These are phyloP conservation scores for Crithidia expoeki DNA, from an alignment of 208 protist genomes.

Conservation along the genomic window DNA sequence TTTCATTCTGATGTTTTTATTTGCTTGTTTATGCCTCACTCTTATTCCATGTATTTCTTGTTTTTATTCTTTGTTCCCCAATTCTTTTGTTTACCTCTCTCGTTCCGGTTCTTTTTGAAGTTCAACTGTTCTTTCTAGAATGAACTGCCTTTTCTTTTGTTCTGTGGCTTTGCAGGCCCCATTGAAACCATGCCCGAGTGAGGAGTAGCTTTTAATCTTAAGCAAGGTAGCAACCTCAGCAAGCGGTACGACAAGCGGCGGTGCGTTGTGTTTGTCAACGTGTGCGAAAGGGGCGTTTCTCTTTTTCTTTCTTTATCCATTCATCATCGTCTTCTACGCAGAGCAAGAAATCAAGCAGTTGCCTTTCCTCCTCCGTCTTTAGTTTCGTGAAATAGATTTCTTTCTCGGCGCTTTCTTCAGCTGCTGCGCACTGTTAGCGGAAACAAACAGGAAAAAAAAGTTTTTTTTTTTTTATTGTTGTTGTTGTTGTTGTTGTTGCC, in stretches of 20 bases:
- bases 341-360: background rate
- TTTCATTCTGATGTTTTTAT: background rate
- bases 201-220: no score
- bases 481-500: no score
- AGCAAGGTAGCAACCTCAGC: no score
- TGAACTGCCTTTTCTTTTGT: background rate
- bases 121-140: background rate
- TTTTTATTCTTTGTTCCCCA: background rate
- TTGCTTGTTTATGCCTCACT: background rate
- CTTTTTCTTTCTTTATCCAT: constrained; percentile 1
- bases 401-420: background rate
- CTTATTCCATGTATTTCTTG: background rate
- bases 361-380: no score
- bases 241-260: background rate
- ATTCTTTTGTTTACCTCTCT: constrained; percentile 1
- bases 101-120: background rate
- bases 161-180: background rate
- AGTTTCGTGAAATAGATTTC: no score
- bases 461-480: background rate
- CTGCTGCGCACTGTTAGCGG: background rate
- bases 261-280: constrained; percentile 7
- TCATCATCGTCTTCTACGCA: background rate
- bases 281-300: background rate
- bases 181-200: no score
- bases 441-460: no score